Evolutionary conservation across 2,329 filamentous ascomycete genomes (phyloP).

Genomic region (Trichoderma sp.): DNA sequence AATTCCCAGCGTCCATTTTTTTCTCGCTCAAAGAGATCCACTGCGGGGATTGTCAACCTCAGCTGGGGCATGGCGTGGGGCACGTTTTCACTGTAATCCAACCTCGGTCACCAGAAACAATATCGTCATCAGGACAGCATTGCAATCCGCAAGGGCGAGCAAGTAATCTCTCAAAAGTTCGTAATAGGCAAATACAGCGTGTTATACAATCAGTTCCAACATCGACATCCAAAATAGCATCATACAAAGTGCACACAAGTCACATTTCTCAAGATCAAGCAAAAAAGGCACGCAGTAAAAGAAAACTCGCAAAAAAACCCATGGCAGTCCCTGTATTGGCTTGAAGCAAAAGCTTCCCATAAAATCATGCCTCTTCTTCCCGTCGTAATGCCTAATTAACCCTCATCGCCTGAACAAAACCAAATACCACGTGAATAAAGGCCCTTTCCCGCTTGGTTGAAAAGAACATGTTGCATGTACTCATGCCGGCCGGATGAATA

Average conservation of each 20-base stretch:
- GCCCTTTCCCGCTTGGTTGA: constrained; percentile 2
- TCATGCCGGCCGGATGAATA: constrained; percentile 10
- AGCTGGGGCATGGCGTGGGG: constrained; percentile 3
- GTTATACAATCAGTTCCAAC: neutral
- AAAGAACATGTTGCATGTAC: neutral
- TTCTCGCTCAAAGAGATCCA: neutral
- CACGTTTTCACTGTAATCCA: neutral
- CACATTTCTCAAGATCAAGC: neutral
- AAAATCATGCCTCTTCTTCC: neutral
- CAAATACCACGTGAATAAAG: constrained; percentile 5
- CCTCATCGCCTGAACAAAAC: constrained; percentile 9
- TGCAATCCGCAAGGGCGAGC: neutral
- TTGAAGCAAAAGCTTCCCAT: constrained; percentile 5
- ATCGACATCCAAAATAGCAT: neutral
- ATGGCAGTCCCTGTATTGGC: constrained; percentile 13
- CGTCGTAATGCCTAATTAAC: neutral
- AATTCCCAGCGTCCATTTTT: no score
- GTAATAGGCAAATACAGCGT: neutral
- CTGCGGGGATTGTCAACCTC: constrained; percentile 16
- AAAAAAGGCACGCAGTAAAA: neutral
- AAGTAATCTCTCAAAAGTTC: neutral
- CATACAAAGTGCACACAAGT: neutral
- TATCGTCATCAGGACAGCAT: neutral
- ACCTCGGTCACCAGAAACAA: neutral
- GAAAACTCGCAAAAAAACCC: neutral